Percentiles rank a stretch among this genome's conserved stretches.
These are phyloP conservation scores for Pachysolen tannophilus DNA, from an alignment of 805 yeast species.

Conservation along the genomic window DNA sequence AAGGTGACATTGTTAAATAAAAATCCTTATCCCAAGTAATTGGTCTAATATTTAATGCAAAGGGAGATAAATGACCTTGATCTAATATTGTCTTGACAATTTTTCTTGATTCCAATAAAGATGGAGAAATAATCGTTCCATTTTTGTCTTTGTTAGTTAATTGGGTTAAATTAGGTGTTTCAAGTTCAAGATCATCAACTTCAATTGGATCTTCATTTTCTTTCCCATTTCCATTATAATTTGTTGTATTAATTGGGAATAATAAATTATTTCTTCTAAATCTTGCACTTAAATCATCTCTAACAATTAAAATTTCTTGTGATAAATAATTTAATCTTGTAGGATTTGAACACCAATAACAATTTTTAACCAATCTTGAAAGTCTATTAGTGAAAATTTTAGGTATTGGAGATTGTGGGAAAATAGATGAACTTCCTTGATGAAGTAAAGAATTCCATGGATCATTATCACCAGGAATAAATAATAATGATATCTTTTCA, in stretches of 20 bases:
- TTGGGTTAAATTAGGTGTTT: conserved; percentile 11
- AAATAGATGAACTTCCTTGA: conserved; percentile 46
- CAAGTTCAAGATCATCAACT: conserved; percentile 16
- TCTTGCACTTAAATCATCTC: conserved; percentile 68
- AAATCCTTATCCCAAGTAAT: conserved; percentile 66
- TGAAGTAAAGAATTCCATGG: conserved; percentile 81
- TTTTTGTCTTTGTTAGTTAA: no score
- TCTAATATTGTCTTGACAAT: conserved; percentile 75
- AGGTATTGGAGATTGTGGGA: conserved; percentile 77
- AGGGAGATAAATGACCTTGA: conserved; percentile 86
- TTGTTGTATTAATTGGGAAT: conserved; percentile 32
- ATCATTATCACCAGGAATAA: conserved; percentile 87
- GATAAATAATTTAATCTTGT: conserved; percentile 67
- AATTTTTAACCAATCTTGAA: conserved; percentile 44
- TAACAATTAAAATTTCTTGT: conserved; percentile 69
- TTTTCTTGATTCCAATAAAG: conserved; percentile 53
- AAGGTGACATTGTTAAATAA: conserved; percentile 61
- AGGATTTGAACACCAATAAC: conserved; percentile 71
- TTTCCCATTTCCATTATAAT: conserved; percentile 19
- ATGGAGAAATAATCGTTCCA: conserved; percentile 34
- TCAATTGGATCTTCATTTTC: conserved; percentile 19
- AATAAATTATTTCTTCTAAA: conserved; percentile 62
- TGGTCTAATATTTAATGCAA: conserved; percentile 51
- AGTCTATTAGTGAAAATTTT: conserved; percentile 61
- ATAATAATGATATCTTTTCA: conserved; percentile 46